phyloP scores from a whole-genome alignment of 306 rosid genomes.

The Medicago arabica region DNA sequence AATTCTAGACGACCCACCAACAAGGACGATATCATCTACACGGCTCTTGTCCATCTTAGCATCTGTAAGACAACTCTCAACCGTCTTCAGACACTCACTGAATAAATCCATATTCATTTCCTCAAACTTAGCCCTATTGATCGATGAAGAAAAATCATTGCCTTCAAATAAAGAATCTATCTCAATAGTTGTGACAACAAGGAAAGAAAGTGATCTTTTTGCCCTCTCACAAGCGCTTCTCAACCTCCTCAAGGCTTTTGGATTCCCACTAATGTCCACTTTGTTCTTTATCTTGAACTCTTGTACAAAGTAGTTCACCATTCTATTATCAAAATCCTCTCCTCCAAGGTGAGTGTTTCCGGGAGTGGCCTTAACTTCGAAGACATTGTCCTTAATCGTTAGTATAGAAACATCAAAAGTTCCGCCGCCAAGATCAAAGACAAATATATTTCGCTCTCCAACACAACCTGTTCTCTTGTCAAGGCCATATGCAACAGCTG shows the following conservation, averaged over 20 bases:
- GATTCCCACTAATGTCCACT: background rate
- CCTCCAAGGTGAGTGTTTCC: constrained; percentile 25
- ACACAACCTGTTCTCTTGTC: background rate
- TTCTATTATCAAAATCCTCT: background rate
- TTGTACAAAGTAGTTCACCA: constrained; percentile 5
- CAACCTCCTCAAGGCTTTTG: background rate
- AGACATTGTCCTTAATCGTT: background rate
- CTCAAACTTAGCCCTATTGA: background rate
- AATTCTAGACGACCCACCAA: constrained; percentile 31
- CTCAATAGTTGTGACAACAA: background rate
- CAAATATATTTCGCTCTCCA: background rate
- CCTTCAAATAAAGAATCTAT: background rate
- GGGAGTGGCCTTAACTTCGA: background rate
- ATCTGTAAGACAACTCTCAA: background rate
- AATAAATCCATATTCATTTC: constrained; percentile 1
- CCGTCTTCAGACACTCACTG: background rate
- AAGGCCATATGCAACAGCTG: constrained; percentile 5
- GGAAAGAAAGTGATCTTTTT: constrained; percentile 4
- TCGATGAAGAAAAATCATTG: background rate
- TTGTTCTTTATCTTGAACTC: constrained; percentile 10
- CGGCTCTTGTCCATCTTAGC: background rate
- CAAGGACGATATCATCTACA: constrained; percentile 32
- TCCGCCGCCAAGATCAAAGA: constrained; percentile 8
- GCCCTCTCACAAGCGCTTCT: constrained; percentile 4
- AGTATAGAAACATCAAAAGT: constrained; percentile 1